Base-by-base conservation (phyloP, 106 monocot genomes). In the Dendrobium huoshanense region DNA sequence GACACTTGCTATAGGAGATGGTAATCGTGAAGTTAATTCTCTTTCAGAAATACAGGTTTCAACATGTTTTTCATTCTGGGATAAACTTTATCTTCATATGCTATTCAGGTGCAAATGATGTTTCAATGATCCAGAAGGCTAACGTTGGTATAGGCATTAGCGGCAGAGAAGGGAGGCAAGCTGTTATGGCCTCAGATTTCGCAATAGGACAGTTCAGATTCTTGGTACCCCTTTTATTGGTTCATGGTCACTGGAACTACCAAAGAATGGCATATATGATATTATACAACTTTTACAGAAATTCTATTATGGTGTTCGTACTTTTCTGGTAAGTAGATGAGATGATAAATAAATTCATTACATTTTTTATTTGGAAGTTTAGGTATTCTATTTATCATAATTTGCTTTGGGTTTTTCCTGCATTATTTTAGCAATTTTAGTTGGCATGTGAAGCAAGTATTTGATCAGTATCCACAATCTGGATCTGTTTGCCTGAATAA, bases 211-310 rank as follows among this genome's bases (percentile, higher is more conserved):
- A 99, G 84, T 99, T 99, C 84, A 95, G 98, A 89, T 99, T 99
- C 80, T 83, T 99, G 44, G 95, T 99, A 13, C 92, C 98, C 22
- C 95, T 99, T 84, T 77, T 99, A 29, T 80, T 95, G 81, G 95
- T 99, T 75, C 98, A 99, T 85, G 98, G 98, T 25, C 98, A 99
- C 84, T 99, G 98, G 98, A 99, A 99, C 84, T 99, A 99, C 80
- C 98, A 95, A 61, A 84, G 98, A 58, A 95, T 95, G 95, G 80
- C 84, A 1, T 99, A 99, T 84, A 95, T 99, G 98, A 99, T 99
- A 77, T 79, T 99, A 15, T 99, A 99, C 89, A 99, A 99, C 82
- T 99, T 95, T 77, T 99, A 99, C 84, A 92, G 95, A 42, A 99
- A 95, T 80, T 91, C 95, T 37, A 84, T 89, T 8, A 90, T 91